phyloP scores from a whole-genome alignment of 2,329 filamentous ascomycete genomes.

The Metarhizium guizhouense region DNA sequence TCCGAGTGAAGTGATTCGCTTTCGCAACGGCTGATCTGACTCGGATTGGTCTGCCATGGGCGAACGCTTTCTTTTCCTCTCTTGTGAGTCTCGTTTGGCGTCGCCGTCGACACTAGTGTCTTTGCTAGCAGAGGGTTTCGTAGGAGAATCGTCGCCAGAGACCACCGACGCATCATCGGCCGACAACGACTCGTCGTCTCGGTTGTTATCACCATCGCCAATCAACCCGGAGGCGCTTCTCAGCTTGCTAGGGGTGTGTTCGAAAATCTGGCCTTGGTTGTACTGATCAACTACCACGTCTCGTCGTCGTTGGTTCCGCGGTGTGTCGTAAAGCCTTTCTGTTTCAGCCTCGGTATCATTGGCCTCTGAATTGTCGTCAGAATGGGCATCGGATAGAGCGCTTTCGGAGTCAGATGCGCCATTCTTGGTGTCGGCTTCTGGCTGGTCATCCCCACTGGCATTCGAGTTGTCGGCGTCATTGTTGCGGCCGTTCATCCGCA shows the following conservation, averaged over 20 bases:
- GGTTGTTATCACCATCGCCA: slow-evolving; percentile 26
- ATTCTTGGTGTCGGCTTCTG: slow-evolving; percentile 12
- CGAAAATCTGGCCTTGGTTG: slow-evolving; percentile 44
- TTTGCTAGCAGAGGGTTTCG: slow-evolving; percentile 21
- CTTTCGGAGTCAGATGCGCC: slow-evolving; percentile 38
- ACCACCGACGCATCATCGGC: slow-evolving; percentile 28
- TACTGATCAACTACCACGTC: slow-evolving; percentile 52
- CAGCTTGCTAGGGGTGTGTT: slow-evolving; percentile 70
- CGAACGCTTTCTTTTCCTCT: slow-evolving; percentile 44
- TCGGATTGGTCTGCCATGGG: slow-evolving; percentile 34
- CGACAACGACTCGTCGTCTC: slow-evolving; percentile 30
- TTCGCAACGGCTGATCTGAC: slow-evolving; percentile 39
- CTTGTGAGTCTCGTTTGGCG: slow-evolving; percentile 22
- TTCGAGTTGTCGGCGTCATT: slow-evolving; percentile 21
- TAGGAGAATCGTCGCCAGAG: slow-evolving; percentile 27
- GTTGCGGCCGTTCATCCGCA: slow-evolving; percentile 33
- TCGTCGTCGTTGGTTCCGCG: slow-evolving; percentile 54
- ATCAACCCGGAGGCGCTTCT: slow-evolving; percentile 33
- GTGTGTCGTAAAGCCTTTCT: slow-evolving; percentile 85
- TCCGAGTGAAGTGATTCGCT: slow-evolving; percentile 42
- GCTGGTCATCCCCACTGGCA: slow-evolving; percentile 16
- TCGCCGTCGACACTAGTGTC: slow-evolving; percentile 21
- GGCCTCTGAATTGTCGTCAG: slow-evolving; percentile 30
- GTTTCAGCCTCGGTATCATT: slow-evolving; percentile 84
- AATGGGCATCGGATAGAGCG: slow-evolving; percentile 46